These are phyloP conservation scores for Volvariella volvacea DNA, from an alignment of 1,284 basidiomycete genomes.

Conservation along the genomic window DNA sequence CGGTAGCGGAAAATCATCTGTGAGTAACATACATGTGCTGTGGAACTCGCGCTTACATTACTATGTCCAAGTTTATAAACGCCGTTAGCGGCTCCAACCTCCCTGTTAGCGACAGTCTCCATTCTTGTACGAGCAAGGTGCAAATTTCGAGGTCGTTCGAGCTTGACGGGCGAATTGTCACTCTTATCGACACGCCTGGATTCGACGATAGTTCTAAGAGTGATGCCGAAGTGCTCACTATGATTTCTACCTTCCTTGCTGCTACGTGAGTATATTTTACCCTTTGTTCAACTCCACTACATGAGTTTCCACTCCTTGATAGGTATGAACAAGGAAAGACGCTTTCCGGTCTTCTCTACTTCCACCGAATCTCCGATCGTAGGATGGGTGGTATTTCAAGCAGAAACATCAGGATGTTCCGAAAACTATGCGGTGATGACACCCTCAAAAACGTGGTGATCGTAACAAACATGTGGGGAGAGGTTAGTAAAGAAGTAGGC, in stretches of 20 bases:
- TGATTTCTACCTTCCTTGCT: constrained; percentile 17
- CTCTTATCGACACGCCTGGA: constrained; percentile 28
- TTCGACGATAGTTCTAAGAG: constrained; percentile 27
- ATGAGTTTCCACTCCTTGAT: background rate
- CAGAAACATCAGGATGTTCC: constrained; percentile 42
- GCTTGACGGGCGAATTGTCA: constrained; percentile 17
- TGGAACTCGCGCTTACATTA: background rate
- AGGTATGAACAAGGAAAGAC: constrained; percentile 26
- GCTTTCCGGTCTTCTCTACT: constrained; percentile 41
- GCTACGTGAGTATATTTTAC: constrained; percentile 1
- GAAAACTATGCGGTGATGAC: constrained; percentile 39
- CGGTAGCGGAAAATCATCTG: constrained; percentile 37
- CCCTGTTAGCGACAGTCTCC: constrained; percentile 16
- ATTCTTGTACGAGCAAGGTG: constrained; percentile 20
- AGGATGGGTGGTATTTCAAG: constrained; percentile 37
- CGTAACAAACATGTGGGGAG: constrained; percentile 41
- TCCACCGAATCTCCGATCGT: constrained; percentile 45
- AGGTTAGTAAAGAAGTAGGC: constrained; percentile 24
- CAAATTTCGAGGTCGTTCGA: constrained; percentile 15
- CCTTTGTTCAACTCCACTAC: background rate
- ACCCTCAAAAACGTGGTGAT: constrained; percentile 38
- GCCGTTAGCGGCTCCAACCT: constrained; percentile 21
- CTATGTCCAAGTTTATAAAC: constrained; percentile 24
- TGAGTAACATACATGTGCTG: constrained; percentile 14
- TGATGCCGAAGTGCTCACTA: constrained; percentile 22